These are phyloP conservation scores for Colletotrichum echinochloae DNA, from an alignment of 2,329 filamentous ascomycete species.

Conservation along the genomic window DNA sequence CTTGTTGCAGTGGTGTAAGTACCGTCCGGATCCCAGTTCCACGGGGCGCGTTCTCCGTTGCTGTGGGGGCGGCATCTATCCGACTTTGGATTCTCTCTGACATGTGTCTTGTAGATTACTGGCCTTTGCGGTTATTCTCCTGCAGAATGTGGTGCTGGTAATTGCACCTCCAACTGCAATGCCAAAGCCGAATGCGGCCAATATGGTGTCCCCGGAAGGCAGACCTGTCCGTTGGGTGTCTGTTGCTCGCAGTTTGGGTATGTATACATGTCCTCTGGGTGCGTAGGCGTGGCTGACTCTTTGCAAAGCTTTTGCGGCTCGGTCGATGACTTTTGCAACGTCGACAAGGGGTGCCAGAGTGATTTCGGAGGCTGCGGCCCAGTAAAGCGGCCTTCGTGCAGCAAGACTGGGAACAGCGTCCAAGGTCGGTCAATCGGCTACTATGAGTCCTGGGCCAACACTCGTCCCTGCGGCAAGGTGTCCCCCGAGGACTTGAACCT, in stretches of 20 bases:
- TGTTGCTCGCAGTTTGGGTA: too few relatives aligned
- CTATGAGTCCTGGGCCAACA: neutral
- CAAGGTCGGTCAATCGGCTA: neutral
- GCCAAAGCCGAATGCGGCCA: constrained; percentile 5
- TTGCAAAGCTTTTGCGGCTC: too few relatives aligned
- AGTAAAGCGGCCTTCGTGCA: too few relatives aligned
- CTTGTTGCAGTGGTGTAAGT: too few relatives aligned
- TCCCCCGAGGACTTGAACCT: neutral
- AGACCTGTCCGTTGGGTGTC: too few relatives aligned
- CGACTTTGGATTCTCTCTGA: neutral
- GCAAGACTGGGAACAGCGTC: too few relatives aligned
- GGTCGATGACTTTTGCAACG: too few relatives aligned
- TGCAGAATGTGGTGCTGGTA: neutral
- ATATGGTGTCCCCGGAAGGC: neutral
- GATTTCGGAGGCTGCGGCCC: too few relatives aligned
- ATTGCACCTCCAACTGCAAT: constrained; percentile 5
- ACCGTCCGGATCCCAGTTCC: neutral
- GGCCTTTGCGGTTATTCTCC: too few relatives aligned
- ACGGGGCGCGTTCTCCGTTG: constrained; percentile 5
- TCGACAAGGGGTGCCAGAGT: constrained; percentile 2
- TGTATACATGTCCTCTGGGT: neutral
- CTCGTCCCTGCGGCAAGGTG: neutral
- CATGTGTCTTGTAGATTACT: neutral
- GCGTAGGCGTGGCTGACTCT: neutral
- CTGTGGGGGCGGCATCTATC: constrained; percentile 1